Percentiles rank a stretch among this genome's conserved stretches.
Evolutionary conservation across 306 rosid species (phyloP).

Genomic region (Crotalaria pallida): DNA sequence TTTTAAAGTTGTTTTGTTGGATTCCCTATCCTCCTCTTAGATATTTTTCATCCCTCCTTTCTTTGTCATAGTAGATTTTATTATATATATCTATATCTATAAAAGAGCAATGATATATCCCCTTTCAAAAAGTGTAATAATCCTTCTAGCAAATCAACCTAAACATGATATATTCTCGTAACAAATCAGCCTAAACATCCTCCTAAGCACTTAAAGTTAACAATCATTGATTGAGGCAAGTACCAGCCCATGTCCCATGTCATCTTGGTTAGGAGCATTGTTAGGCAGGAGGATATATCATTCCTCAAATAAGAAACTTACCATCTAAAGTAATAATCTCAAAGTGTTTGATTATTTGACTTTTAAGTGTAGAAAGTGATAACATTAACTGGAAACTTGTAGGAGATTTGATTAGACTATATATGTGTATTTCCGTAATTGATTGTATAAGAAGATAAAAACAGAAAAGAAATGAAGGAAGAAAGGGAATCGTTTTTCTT

Average conservation of each 20-base stretch:
- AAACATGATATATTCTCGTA: too few species aligned
- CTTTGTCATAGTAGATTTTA: neutral
- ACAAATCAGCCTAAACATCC: too few species aligned
- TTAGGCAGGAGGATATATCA: too few species aligned
- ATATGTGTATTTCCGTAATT: neutral
- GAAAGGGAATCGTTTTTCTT: neutral
- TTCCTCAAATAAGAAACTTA: neutral
- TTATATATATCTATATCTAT: too few species aligned
- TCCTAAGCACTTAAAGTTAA: too few species aligned
- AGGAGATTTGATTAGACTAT: neutral
- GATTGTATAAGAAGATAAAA: neutral
- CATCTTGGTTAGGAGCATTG: too few species aligned
- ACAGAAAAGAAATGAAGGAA: neutral
- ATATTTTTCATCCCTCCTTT: neutral
- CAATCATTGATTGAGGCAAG: too few species aligned
- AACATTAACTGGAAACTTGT: neutral
- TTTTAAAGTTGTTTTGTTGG: neutral
- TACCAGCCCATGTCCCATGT: too few species aligned
- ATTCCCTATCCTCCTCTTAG: neutral
- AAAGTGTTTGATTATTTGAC: neutral
- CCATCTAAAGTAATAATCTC: neutral
- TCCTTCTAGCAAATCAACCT: too few species aligned
- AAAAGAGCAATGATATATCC: too few species aligned
- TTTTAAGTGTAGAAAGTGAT: slow-evolving; percentile 7
- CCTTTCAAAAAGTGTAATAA: too few species aligned